Evolutionary conservation across 2,329 filamentous ascomycete species (phyloP).

Genomic region (Neonectria neomacrospora): DNA sequence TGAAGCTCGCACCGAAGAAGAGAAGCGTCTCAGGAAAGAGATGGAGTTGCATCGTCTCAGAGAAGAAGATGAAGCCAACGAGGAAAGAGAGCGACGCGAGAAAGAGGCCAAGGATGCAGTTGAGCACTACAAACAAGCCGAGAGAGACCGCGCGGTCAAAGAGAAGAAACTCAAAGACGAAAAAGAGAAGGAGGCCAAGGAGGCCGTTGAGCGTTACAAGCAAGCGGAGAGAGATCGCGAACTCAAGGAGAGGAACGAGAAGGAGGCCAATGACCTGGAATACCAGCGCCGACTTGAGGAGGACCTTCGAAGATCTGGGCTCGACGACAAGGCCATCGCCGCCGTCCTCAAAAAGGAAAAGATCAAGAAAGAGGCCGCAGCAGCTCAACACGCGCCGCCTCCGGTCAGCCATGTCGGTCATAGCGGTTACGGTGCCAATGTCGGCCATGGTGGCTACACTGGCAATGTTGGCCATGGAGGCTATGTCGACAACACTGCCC

Average conservation of each 20-base stretch:
- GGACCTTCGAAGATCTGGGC: conserved; percentile 66
- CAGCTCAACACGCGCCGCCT: conserved; percentile 26
- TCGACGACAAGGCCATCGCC: conserved; percentile 68
- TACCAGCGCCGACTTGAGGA: conserved; percentile 67
- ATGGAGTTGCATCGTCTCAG: conserved; percentile 63
- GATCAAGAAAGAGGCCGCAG: conserved; percentile 48
- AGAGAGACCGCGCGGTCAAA: conserved; percentile 56
- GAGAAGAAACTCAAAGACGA: conserved; percentile 60
- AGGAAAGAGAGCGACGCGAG: conserved; percentile 51
- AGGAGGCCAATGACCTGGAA: conserved; percentile 55
- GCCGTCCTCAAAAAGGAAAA: conserved; percentile 69
- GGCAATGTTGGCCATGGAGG: background rate
- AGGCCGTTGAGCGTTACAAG: conserved; percentile 63
- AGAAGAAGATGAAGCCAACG: conserved; percentile 53
- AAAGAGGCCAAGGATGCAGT: conserved; percentile 63
- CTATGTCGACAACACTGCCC: background rate
- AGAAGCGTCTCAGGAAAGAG: conserved; percentile 63
- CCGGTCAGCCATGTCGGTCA: conserved; percentile 18
- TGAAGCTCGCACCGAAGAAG: conserved; percentile 60
- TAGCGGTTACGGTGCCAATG: conserved; percentile 18
- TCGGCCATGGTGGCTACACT: background rate
- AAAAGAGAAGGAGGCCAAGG: conserved; percentile 61
- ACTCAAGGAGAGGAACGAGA: conserved; percentile 59
- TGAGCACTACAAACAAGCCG: conserved; percentile 61
- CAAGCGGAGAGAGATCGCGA: conserved; percentile 56